These are phyloP conservation scores for Wickerhamomyces pijperi DNA, from an alignment of 805 yeast genomes.

Conservation along the genomic window DNA sequence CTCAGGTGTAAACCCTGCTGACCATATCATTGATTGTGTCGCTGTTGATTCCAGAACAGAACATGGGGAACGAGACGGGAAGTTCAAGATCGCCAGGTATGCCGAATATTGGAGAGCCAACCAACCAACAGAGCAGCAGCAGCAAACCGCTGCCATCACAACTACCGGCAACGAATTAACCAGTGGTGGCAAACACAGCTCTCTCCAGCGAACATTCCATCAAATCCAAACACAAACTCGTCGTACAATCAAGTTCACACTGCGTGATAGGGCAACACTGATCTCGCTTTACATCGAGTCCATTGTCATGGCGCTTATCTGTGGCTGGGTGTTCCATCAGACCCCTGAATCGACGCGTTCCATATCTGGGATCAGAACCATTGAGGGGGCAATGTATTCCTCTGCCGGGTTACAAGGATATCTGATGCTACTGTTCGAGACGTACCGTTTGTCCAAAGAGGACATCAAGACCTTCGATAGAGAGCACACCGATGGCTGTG, in stretches of 20 bases:
- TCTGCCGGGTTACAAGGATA: slow-evolving; percentile 46
- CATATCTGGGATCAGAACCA: slow-evolving; percentile 62
- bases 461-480: slow-evolving; percentile 54
- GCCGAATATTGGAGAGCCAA: slow-evolving; percentile 23
- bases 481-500: slow-evolving; percentile 62
- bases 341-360: no score
- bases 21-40: slow-evolving; percentile 35
- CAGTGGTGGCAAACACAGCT: no score
- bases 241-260: slow-evolving; percentile 30
- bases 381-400: slow-evolving; percentile 39
- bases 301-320: slow-evolving; percentile 17
- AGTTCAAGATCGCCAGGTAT: slow-evolving; percentile 21
- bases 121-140: slow-evolving; percentile 1
- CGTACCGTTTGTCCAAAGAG: slow-evolving; percentile 40
- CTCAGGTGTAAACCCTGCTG: slow-evolving; percentile 39
- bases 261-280: slow-evolving; percentile 34
- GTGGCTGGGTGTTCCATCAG: slow-evolving; percentile 71
- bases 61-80: slow-evolving; percentile 23
- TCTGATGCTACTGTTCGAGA: slow-evolving; percentile 44
- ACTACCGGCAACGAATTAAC: no score
- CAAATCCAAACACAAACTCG: slow-evolving; percentile 4
- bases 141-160: no score
- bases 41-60: slow-evolving; percentile 33
- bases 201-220: background rate
- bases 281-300: slow-evolving; percentile 12